A percentile compares a stretch with the other conserved stretches of the same genome.
Evolutionary conservation across 78 protist species (phyloP).

Genomic region (Dictyostelium brefeldianum): DNA sequence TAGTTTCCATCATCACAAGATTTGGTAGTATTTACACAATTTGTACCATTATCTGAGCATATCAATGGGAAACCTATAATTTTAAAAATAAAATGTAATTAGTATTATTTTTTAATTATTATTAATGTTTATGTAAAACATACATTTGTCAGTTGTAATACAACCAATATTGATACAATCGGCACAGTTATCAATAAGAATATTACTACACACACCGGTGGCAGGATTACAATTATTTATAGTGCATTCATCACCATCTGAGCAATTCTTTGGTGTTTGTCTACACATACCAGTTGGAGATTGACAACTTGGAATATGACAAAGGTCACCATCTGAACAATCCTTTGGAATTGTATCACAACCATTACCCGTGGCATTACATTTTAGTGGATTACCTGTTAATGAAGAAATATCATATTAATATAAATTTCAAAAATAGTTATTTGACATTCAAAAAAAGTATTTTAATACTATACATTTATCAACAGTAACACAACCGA

Average conservation of each 20-base stretch:
- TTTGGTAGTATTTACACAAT: neutral
- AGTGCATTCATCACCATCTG: too few species aligned
- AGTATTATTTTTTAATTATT: neutral
- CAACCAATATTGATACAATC: neutral
- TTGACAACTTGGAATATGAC: neutral
- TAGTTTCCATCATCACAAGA: neutral
- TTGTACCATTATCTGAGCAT: neutral
- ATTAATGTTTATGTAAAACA: neutral
- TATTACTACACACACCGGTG: neutral
- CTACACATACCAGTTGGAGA: neutral
- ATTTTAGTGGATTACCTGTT: neutral
- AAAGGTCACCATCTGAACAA: neutral
- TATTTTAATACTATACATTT: too few species aligned
- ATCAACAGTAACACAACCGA: too few species aligned
- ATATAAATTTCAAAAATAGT: too few species aligned
- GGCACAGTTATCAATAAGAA: too few species aligned
- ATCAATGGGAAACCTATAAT: neutral
- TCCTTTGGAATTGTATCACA: neutral
- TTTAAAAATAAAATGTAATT: neutral
- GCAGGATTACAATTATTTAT: too few species aligned
- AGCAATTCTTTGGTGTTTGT: neutral
- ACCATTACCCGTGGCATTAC: neutral
- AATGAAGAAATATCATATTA: too few species aligned
- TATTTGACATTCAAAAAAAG: too few species aligned
- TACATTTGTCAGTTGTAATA: neutral